phyloP scores from a whole-genome alignment of 495 filamentous ascomycete species.

The Podospora pseudoanserina region DNA sequence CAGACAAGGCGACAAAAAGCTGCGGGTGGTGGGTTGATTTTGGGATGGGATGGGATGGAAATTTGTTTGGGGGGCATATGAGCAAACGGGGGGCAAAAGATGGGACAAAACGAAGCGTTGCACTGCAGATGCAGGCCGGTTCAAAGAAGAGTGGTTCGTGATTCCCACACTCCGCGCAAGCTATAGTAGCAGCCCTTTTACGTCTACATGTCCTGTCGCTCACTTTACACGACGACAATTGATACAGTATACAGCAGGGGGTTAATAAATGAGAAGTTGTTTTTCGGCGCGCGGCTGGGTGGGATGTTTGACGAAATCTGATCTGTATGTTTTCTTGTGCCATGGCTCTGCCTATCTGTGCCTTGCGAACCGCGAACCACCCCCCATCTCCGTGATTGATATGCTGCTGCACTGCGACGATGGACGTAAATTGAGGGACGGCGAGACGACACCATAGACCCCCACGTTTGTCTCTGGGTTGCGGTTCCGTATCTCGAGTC shows the following conservation, averaged over 20 bases:
- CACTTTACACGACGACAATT: not conserved
- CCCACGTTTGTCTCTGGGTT: constrained; percentile 7
- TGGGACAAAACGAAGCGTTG: not conserved
- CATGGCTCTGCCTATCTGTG: not conserved
- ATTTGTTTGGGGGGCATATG: not conserved
- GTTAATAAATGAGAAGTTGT: not conserved
- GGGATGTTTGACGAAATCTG: not conserved
- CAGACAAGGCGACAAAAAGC: not conserved
- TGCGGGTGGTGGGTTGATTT: not conserved
- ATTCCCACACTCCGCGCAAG: not conserved
- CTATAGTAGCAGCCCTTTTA: not conserved
- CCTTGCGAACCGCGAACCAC: not conserved
- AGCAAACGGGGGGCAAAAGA: constrained; percentile 1
- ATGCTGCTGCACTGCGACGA: constrained; percentile 1
- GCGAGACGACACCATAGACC: constrained; percentile 7
- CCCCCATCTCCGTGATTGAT: not conserved
- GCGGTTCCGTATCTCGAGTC: constrained; percentile 6
- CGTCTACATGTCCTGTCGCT: too few relatives aligned
- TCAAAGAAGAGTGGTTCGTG: not conserved
- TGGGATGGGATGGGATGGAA: not conserved
- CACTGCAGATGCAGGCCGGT: not conserved
- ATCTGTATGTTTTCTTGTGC: not conserved
- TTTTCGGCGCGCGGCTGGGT: not conserved
- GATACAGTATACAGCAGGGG: not conserved
- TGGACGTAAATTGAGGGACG: not conserved